A percentile compares a stretch with the other conserved stretches of the same genome.
Evolutionary conservation across 139 green algal species (phyloP).

Genomic region (Tetratostichococcus sp.): DNA sequence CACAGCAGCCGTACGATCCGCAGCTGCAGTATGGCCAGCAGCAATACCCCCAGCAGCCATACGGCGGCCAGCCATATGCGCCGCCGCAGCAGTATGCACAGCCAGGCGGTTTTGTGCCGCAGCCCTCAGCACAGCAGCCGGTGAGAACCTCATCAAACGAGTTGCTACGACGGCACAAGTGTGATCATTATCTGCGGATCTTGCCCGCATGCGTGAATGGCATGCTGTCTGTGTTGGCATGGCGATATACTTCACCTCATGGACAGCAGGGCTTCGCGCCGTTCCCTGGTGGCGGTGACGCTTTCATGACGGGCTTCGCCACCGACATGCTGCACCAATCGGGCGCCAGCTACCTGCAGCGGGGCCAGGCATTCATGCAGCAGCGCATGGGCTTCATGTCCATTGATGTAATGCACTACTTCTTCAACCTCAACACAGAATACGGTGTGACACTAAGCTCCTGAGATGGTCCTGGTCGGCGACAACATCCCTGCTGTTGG

Average conservation of each 20-base stretch:
- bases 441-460: slow-evolving; percentile 68
- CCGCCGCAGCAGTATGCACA: neutral
- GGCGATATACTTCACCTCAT: too few relatives aligned
- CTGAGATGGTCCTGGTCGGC: too few relatives aligned
- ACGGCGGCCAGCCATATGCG: neutral
- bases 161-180: too few relatives aligned
- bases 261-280: neutral
- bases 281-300: slow-evolving; percentile 9
- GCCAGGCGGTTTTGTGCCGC: neutral
- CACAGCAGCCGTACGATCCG: neutral
- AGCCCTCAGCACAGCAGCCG: neutral
- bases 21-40: neutral
- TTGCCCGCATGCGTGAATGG: too few relatives aligned
- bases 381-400: slow-evolving; percentile 65
- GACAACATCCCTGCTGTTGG: neutral
- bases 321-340: slow-evolving; percentile 43
- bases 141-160: neutral
- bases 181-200: too few relatives aligned
- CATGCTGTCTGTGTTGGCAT: too few relatives aligned
- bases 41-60: neutral
- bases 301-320: slow-evolving; percentile 37
- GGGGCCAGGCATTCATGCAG: slow-evolving; percentile 42
- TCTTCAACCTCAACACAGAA: slow-evolving; percentile 80
- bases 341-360: slow-evolving; percentile 41
- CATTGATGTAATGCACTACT: slow-evolving; percentile 67